Evolutionary conservation across 2,329 filamentous ascomycete genomes (phyloP).

Genomic region (Talaromyces sp.): DNA sequence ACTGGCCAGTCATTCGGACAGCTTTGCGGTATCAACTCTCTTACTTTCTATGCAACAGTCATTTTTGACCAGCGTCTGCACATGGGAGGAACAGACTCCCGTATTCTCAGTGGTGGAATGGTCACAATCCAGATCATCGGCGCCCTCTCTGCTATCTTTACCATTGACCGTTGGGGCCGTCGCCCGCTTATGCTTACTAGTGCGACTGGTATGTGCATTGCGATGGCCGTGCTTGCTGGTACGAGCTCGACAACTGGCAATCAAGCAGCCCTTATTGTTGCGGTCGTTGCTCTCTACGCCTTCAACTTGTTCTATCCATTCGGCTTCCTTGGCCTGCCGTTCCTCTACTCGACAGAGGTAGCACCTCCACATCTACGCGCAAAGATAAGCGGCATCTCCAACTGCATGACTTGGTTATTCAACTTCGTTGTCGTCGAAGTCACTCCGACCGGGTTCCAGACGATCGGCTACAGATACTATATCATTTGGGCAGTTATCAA

Average conservation of each 20-base stretch:
- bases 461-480: conserved; percentile 49
- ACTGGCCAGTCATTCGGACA: conserved; percentile 37
- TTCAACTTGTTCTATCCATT: conserved; percentile 19
- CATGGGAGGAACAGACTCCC: conserved; percentile 17
- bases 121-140: conserved; percentile 57
- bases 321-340: conserved; percentile 17
- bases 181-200: conserved; percentile 53
- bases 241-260: conserved; percentile 19
- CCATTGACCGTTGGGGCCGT: conserved; percentile 52
- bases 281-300: conserved; percentile 14
- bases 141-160: conserved; percentile 50
- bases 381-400: conserved; percentile 56
- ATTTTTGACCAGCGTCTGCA: conserved; percentile 37
- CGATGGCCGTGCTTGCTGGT: conserved; percentile 46
- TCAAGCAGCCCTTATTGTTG: conserved; percentile 14
- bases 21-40: conserved; percentile 38
- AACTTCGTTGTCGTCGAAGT: conserved; percentile 39
- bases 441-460: conserved; percentile 37
- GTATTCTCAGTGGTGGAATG: conserved; percentile 47
- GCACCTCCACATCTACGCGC: conserved; percentile 26
- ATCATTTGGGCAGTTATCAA: conserved; percentile 46
- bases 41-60: conserved; percentile 35
- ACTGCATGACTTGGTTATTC: conserved; percentile 42
- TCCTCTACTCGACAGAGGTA: conserved; percentile 18
- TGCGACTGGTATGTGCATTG: conserved; percentile 52